Evolutionary conservation across 495 filamentous ascomycete species (phyloP), one percentile per base, ranked within the genome.

Genomic region (Staphylotrichum tortipilum): DNA sequence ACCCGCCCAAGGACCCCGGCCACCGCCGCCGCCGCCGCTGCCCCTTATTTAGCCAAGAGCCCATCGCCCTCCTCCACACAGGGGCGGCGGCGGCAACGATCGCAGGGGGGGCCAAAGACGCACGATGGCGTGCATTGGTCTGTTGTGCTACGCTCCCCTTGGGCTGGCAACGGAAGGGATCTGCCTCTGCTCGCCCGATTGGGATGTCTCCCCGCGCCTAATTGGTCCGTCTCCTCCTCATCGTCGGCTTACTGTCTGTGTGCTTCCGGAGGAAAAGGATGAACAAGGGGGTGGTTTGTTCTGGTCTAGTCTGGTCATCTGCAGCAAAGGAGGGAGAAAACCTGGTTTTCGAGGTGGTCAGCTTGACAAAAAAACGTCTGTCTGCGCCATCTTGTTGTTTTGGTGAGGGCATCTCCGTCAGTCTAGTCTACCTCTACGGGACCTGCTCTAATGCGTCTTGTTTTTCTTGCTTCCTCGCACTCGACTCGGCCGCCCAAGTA

Each of bases 341-440:
- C 44, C 33, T 26, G 14, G 23, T 22, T n/a, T n/a, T 40, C 21
- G 14, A 18, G 34, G 50, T 40, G 29, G 23, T 35, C 40, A 40
- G 28, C 8, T 44, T 8, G 6, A 19, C 41, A 52, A 21, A 10
- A 35, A 52, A 26, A 34, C 22, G 43, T 44, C n/a, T n/a, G 7
- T 31, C 29, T 31, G 47, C 52, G 23, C 29, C 14, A 22, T 18
- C 22, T 33, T 34, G 18, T 48, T 41, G 8, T 30, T 19, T 26
- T 19, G 24, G 11, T 39, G 18, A 48, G 37, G 28, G 40, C 23
- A 36, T 53, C 53, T 37, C 56, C 48, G 49, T 57, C 54, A 48
- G 46, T 64, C 58, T 63, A 63, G 31, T 63, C 57, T 58, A 57
- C 34, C 7, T 61, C 55, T 61, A 61, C 49, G 55, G 51, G 53